Base-by-base conservation (phyloP, 176 grass and related monocot genomes). In the Zea luxurians region DNA sequence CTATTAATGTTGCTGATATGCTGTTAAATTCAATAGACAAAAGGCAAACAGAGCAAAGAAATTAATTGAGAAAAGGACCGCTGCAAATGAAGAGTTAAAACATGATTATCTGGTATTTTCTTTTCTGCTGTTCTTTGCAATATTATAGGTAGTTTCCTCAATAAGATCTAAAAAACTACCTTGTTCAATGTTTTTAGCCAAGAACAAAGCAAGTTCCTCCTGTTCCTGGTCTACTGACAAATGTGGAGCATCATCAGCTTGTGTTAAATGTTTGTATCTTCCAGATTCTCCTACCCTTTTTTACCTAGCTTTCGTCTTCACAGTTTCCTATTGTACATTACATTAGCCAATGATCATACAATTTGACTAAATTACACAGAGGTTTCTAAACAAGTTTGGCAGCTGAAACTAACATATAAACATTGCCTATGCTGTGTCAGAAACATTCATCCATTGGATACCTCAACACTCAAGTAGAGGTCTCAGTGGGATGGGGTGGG, bases 41-140 rank as follows among this genome's bases (percentile, higher is more conserved):
- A 94, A 92, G 76, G 91, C 95, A 88, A 81, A 64, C 66, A 92
- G 91, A 91, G 95, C 95, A 80, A 97, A 85, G 83, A 97, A 78
- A 80, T 47, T 85, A 49, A 88, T 97, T 77, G 73, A 94, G 53
- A 94, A 90, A 85, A 86, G 80, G 53, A 87, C 80, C 78, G 80
- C 85, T 79, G 75, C 87, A 65, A 92, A 87, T 74, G 87, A 90
- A 82, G 86, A 97, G 65, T 83, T 66, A 66, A 90, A 82, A 66
- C 47, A 73, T 74, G 84, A 94, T 80, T 90, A 88, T 61, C 66
- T 10, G 50, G 82, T 80, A 68, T 88, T 70, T 46, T 53, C 4
- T 85, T 78, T 81, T 54, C 3, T 85, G 2, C 17, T 66, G 48
- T 8, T 80, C 11, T 67, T 78, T 66, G 5, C 59, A 65, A 20